phyloP scores from a whole-genome alignment of 495 filamentous ascomycete species.

The Daldinia vernicosa region DNA sequence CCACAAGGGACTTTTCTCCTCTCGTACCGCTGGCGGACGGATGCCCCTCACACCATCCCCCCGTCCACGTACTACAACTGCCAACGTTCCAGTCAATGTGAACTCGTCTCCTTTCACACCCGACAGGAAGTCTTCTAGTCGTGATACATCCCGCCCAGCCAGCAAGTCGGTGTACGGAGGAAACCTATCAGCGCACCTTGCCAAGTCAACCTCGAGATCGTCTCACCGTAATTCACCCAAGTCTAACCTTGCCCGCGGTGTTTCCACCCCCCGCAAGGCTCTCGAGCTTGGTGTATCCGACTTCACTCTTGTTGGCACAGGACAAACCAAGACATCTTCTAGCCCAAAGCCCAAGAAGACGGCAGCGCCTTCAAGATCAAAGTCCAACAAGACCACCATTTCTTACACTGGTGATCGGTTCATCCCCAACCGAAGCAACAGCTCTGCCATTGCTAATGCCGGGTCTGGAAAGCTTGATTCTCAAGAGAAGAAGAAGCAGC shows the following conservation, averaged over 20 bases:
- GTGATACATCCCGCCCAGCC: constrained; percentile 59
- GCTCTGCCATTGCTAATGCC: constrained; percentile 83
- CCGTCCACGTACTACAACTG: constrained; percentile 56
- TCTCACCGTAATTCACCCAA: constrained; percentile 83
- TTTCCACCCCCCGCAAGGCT: constrained; percentile 73
- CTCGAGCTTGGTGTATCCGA: constrained; percentile 94
- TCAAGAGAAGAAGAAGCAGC: constrained; percentile 69
- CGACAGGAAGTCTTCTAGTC: constrained; percentile 62
- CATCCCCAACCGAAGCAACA: constrained; percentile 90
- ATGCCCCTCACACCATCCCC: constrained; percentile 96
- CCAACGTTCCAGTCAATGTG: constrained; percentile 61
- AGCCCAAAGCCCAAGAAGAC: constrained; percentile 70
- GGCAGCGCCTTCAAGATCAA: constrained; percentile 63
- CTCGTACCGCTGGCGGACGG: constrained; percentile 90
- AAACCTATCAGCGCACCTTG: constrained; percentile 77
- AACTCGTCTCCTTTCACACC: constrained; percentile 82
- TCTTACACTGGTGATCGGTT: constrained; percentile 91
- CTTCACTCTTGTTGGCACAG: constrained; percentile 87
- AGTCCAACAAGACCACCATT: constrained; percentile 80
- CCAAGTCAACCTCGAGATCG: constrained; percentile 68
- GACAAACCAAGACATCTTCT: constrained; percentile 73
- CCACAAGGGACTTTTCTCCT: constrained; percentile 90
- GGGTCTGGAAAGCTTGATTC: constrained; percentile 81
- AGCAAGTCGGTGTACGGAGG: constrained; percentile 75
- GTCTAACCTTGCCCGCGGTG: constrained; percentile 85